Base-by-base conservation (phyloP, 2,329 filamentous ascomycete genomes). In the Amesomyces nigricolor region DNA sequence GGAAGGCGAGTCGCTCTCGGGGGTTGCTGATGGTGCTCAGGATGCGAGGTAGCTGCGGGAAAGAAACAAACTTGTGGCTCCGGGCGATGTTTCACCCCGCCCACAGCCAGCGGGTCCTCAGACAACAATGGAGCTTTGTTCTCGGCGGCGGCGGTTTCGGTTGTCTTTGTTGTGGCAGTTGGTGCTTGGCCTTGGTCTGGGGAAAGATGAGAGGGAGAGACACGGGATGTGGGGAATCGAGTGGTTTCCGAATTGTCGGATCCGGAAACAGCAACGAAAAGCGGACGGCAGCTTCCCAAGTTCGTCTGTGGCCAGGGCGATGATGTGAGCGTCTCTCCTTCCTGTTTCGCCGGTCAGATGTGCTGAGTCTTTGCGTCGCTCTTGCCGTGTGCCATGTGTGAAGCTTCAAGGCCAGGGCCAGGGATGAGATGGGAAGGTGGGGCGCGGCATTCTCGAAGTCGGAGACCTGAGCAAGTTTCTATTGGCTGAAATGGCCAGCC, bases 401-500 rank as follows among this genome's bases (percentile, higher is more conserved):
- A 47, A 43, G 19, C 54, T 52, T 57, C 48, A n/a, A 47, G 38
- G 10, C 50, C 50, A 56, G 49, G 49, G 35, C 39, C 50, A 53
- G 37, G 42, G 53, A 47, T 13, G 51, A 22, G 40, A 51, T 45
- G 51, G 54, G 58, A 43, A 61, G 60, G 62, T 62, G 62, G 61
- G 62, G 60, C 58, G 50, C 54, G 51, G 61, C 47, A 60, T 57
- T 46, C 51, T 42, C 53, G 47, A 11, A 51, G 46, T 47, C 53
- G 53, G 56, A 50, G 44, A 39, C 54, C 51, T 68, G 71, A 73
- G 71, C 71, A 73, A 71, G 71, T 73, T 73, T 72, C 65, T 59
- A 73, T 73, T 72, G 71, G 71, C 63, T 58, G 49, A 11, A 45
- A 16, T n/a, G 14, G 47, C 16, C 29, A 14, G 30, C 45, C 17